Base-by-base conservation (phyloP, 2,329 filamentous ascomycete species). In the Fulvia fulva region DNA sequence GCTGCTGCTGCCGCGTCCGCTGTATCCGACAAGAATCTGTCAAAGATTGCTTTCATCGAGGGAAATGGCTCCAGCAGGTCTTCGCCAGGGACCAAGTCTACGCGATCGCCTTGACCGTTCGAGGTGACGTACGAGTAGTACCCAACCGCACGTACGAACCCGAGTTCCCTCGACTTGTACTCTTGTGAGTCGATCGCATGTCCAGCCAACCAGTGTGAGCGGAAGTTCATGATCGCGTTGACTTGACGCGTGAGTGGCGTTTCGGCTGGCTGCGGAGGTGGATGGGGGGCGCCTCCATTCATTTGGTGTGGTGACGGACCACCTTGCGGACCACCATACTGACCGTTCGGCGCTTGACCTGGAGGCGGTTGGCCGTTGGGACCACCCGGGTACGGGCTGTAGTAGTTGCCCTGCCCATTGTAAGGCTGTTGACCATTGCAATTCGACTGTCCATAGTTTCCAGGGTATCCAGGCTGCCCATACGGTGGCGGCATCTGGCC, bases 401-500 rank as follows among this genome's bases (percentile, higher is more conserved):
- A 51, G 55, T 63, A 60, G 34, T 57, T 58, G 28, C 58, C 53
- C 9, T 52, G 30, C 25, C 54, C 41, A 19, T 60, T 58, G 50
- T 58, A 62, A 8, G 51, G 53, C 54, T 55, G 57, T 34, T 62
- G 61, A 5, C 53, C 56, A 43, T 57, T 62, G 23, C 21, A 37
- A 21, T 51, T 59, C 57, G 14, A 19, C 52, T 58, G 30, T 63
- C 64, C 16, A 53, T 49, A 23, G 57, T 52, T 34, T 55, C 59
- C 61, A 26, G 53, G 51, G 23, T 63, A 60, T 5, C 45, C 56
- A 19, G 62, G 59, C 45, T 65, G 63, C 22, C 60, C 57, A 53
- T 65, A 59, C 28, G 14, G 26, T n/a, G 52, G 52, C 16, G 21
- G 46, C 44, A 46, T 59, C 41, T 63, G 60, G n/a, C 67, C 65